A percentile compares a stretch with the other conserved stretches of the same genome.
phyloP scores from a whole-genome alignment of 257 asterid species.

The Primulina tabacum region DNA sequence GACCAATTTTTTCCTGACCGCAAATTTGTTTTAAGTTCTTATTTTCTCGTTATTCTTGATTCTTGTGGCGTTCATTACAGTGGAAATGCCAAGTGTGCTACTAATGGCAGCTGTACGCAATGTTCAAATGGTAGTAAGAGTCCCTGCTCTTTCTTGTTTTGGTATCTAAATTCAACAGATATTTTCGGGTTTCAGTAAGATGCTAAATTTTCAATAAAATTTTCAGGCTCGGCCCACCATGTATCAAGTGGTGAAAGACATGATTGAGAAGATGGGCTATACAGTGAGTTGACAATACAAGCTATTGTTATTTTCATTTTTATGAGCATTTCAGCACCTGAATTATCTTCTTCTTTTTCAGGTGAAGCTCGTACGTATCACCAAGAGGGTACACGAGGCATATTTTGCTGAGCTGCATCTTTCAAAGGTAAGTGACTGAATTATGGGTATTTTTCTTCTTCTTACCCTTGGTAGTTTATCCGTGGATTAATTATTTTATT shows the following conservation, averaged over 20 bases:
- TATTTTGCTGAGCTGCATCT: conserved; percentile 87
- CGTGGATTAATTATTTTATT: conserved; percentile 20
- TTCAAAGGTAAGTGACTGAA: conserved; percentile 48
- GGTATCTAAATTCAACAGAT: not conserved
- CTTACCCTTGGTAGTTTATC: not conserved
- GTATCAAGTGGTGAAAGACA: conserved; percentile 87
- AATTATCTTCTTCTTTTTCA: conserved; percentile 27
- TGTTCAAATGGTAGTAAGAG: conserved; percentile 65
- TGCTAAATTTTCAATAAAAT: conserved; percentile 14
- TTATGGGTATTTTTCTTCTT: not conserved
- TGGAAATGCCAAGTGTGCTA: conserved; percentile 97
- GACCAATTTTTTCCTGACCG: conserved; percentile 16
- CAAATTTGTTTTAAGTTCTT: not conserved
- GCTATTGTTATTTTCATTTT: not conserved
- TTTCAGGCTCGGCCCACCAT: conserved; percentile 92
- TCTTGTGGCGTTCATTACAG: conserved; percentile 42
- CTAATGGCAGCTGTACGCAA: conserved; percentile 97
- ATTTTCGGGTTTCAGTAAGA: not conserved
- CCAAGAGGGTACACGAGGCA: conserved; percentile 96
- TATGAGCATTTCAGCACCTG: not conserved
- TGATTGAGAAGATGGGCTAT: conserved; percentile 97
- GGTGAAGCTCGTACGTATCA: conserved; percentile 92
- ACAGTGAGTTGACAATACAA: conserved; percentile 42
- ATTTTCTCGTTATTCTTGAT: conserved; percentile 1
- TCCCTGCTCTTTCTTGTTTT: conserved; percentile 17